Base-by-base conservation (phyloP, 2,329 filamentous ascomycete species). In the Myriosclerotinia scirpicola region DNA sequence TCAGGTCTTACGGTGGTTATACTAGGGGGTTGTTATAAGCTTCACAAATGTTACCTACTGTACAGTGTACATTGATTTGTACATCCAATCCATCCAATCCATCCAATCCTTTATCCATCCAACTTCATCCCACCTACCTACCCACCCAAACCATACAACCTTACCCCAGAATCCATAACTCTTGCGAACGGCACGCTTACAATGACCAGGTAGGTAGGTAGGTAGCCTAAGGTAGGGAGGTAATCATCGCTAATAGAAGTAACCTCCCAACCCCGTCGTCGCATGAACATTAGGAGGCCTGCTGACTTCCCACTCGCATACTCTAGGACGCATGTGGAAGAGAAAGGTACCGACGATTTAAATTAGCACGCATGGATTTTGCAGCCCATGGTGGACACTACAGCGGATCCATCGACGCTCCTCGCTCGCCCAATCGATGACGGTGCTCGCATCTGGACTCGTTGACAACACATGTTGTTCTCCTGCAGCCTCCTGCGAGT, bases 301-400 rank as follows among this genome's bases (percentile, higher is more conserved):
- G 59, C 59, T 62, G 59, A 62, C 59, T 62, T 53, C 48, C 40
- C 48, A 9, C 56, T 30, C 56, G 26, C 56, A 59, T 59, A 26
- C n/a, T 9, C 42, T 48, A 48, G 42, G 48, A 59, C 56, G 26
- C 26, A 59, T 34, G 22, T 3, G 40, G 26, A 36, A 40, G 40
- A 42, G 15, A 59, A 44, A 44, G 40, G 40, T 46, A 59, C 56
- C 38, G 26, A 34, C 20, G 40, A 59, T 30, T 15, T 22, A 59
- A 34, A 48, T 22, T 44, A 17, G 36, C 5, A 17, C 30, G 55
- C 38, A 44, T 26, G 46, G 3, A 22, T 22, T 58, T 58, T 46
- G 22, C 36, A 46, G 46, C 36, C 40, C 50, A 48, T 48, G 34
- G 40, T n/a, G 2, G 14, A 50, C 30, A 34, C 56, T 34, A 60